Conservation (phyloP, 2,329 filamentous ascomycete species). For the Aspergillus sp. region DNA sequence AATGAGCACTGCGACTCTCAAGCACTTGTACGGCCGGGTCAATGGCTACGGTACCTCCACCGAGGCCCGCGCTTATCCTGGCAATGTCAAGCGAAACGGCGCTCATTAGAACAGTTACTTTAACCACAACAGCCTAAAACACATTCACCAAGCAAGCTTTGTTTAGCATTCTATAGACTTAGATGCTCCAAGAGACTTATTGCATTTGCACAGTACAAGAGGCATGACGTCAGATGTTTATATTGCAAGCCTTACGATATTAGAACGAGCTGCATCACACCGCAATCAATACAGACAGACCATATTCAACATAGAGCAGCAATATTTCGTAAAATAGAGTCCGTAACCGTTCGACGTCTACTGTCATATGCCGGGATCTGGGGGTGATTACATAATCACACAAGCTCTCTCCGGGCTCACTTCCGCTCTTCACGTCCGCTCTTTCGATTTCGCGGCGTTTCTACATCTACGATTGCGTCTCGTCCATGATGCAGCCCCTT, state of each 20-base stretch:
- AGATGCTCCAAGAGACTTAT: too few relatives aligned
- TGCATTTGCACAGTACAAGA: neutral
- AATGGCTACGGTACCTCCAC: constrained; percentile 28
- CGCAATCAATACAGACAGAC: neutral
- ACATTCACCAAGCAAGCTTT: too few relatives aligned
- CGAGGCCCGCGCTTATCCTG: constrained; percentile 18
- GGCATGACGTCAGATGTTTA: neutral
- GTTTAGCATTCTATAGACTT: too few relatives aligned
- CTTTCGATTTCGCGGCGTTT: neutral
- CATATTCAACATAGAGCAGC: neutral
- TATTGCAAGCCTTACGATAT: too few relatives aligned
- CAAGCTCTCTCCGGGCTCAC: too few relatives aligned
- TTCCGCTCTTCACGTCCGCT: too few relatives aligned
- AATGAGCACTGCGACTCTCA: constrained; percentile 57
- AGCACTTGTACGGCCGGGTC: constrained; percentile 57
- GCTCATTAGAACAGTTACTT: constrained; percentile 48
- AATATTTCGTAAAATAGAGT: neutral
- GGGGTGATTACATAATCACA: too few relatives aligned
- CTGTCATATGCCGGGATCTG: too few relatives aligned
- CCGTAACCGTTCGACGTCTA: neutral
- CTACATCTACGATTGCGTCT: neutral
- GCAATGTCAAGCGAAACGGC: constrained; percentile 21
- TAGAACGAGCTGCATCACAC: too few relatives aligned
- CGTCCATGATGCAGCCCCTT: constrained; percentile 18
- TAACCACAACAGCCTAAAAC: constrained; percentile 12